Base-by-base conservation (phyloP, 140 eudicot genomes). In the Erigeron philadelphicus region DNA sequence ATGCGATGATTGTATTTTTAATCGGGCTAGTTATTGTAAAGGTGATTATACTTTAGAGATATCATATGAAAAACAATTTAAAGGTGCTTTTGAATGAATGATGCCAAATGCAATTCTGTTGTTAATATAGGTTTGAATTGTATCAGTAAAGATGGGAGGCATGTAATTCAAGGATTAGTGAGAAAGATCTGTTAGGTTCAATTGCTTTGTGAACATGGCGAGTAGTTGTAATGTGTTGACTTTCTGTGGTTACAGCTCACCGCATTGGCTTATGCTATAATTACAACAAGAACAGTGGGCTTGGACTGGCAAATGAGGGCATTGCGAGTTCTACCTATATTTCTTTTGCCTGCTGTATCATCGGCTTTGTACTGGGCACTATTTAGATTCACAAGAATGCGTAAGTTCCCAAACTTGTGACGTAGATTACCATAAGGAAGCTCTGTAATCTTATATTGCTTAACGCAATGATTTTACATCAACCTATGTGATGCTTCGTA, bases 271-370 rank as follows among this genome's bases (percentile, higher is more conserved):
- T 88, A 80, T 75, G 98, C 98, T 66, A 86, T 91, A 72, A 73
- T 83, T 74, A 86, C 95, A 52, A 84, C 97, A 75, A 84, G 96
- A 82, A 76, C 90, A 0, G 63, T 75, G 64, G 83, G 79, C 23
- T 66, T 89, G 83, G 81, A 91, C 66, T 88, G 95, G 95, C 85
- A 84, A 72, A 86, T 81, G 84, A 88, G 98, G 79, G 96, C 95
- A 55, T 56, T 82, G 60, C 84, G 81, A 17, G 96, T 91, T 66
- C 73, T 84, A 75, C 98, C 96, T 10, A 88, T 91, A 83, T 91
- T 91, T 78, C 84, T 84, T 77, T 71, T 86, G 77, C 98, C 95
- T 15, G 85, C 71, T 66, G 49, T 87, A 68, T 79, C 84, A 31
- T 75, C 77, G 10, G 61, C 81, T 76, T 65, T 72, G 64, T 85